Base-by-base conservation (phyloP, 495 filamentous ascomycete species). In the Penicillium parvum region DNA sequence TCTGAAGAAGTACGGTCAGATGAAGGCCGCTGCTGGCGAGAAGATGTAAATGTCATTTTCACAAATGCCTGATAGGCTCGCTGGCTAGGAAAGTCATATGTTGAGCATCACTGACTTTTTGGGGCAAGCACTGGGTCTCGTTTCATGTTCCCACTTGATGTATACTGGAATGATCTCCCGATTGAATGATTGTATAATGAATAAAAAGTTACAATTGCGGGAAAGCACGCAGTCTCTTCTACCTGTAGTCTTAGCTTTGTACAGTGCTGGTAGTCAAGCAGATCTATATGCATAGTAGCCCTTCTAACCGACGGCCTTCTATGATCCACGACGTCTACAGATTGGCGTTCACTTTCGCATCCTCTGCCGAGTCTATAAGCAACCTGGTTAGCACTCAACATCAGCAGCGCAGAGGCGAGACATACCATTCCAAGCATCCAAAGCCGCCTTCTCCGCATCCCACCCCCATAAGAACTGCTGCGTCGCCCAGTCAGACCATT, bases 1-100 rank as follows among this genome's bases (percentile, higher is more conserved):
- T 42, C 74, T 95, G 39, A 88, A 92, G 82, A 95, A 95, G 77
- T 95, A 86, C 55, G 88, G 88, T 36, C 71, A 73, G 52, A 70
- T 71, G 56, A 88, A 86, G 81, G 70, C 65, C 34, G 78, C 75
- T 55, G 72, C 78, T 37, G 84, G 83, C 43, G 69, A 75, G 66
- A 38, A 33, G 18, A 16, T 61, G 47, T 61, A 55, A 58, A 53
- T 44, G 15, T 40, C 27, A n/a, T n/a, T 44, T 38, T 29, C 17
- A 39, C 22, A 26, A 34, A 23, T 25, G 22, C 19, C 29, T 7
- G 28, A 40, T 40, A 27, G 52, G n/a, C n/a, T n/a, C n/a, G n/a
- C n/a, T n/a, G n/a, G n/a, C n/a, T 26, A 41, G 37, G 45, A 37
- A 28, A 46, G 46, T 40, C 38, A 51, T 30, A 54, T 50, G 54